These are phyloP conservation scores for Trametes hirsuta DNA, from an alignment of 1,284 basidiomycete genomes.

Conservation along the genomic window DNA sequence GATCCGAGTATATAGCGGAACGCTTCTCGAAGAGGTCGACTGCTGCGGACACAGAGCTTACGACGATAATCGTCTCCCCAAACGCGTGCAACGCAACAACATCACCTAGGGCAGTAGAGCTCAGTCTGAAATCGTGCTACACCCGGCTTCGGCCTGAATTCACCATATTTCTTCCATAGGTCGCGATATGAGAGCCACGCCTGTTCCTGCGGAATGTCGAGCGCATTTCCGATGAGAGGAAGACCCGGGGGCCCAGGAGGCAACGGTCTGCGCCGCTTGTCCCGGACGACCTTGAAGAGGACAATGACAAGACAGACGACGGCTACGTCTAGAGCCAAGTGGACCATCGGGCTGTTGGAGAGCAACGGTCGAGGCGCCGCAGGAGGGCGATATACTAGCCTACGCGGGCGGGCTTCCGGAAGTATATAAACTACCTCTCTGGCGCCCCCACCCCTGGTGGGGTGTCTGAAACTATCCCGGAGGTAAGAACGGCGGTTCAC, in stretches of 20 bases:
- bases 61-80: constrained; percentile 6
- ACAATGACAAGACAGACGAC: background rate
- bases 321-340: background rate
- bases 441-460: too few relatives aligned
- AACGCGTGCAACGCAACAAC: constrained; percentile 1
- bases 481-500: too few relatives aligned
- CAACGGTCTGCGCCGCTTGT: background rate
- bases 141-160: background rate
- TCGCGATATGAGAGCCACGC: constrained; percentile 58
- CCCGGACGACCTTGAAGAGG: background rate
- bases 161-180: constrained; percentile 47
- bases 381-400: too few relatives aligned
- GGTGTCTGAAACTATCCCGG: too few relatives aligned
- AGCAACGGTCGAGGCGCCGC: too few relatives aligned
- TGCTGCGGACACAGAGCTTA: background rate
- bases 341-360: too few relatives aligned
- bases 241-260: constrained; percentile 19
- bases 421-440: too few relatives aligned
- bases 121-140: too few relatives aligned
- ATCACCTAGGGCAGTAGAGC: background rate
- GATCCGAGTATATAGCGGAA: constrained; percentile 7
- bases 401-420: too few relatives aligned
- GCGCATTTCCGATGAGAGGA: constrained; percentile 23
- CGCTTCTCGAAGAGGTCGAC: constrained; percentile 8
- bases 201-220: constrained; percentile 17